These are phyloP conservation scores for Neonectria sp. DNA, from an alignment of 2,329 filamentous ascomycete genomes.

Conservation along the genomic window DNA sequence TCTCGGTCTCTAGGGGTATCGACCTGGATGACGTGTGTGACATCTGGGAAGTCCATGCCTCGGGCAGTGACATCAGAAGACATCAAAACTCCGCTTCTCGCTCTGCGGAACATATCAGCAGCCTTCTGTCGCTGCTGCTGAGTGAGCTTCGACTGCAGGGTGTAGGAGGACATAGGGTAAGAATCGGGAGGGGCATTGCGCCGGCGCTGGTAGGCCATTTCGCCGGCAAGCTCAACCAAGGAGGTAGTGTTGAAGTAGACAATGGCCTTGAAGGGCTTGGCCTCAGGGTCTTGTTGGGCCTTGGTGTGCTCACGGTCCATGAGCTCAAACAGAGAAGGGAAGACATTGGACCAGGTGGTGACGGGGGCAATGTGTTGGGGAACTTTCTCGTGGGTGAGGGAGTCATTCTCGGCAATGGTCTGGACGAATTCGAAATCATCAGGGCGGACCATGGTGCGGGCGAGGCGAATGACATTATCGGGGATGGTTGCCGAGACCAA, in stretches of 20 bases:
- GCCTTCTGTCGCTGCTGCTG: constrained; percentile 79
- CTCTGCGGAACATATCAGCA: constrained; percentile 79
- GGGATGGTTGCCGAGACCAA: constrained; percentile 97
- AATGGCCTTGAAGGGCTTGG: constrained; percentile 91
- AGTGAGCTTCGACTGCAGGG: constrained; percentile 83
- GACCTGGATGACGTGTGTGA: constrained; percentile 85
- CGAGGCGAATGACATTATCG: constrained; percentile 83
- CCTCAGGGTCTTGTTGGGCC: constrained; percentile 55
- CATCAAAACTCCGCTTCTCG: constrained; percentile 76
- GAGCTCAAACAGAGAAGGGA: constrained; percentile 85
- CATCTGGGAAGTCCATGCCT: constrained; percentile 87
- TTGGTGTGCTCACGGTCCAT: constrained; percentile 71
- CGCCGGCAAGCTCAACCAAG: constrained; percentile 76
- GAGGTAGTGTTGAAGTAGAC: constrained; percentile 89
- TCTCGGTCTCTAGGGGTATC: constrained; percentile 76
- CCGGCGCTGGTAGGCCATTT: constrained; percentile 62
- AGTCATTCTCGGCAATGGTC: constrained; percentile 87
- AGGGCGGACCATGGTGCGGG: constrained; percentile 82
- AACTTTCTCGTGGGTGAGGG: constrained; percentile 86
- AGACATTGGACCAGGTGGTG: constrained; percentile 79
- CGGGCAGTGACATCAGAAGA: constrained; percentile 86
- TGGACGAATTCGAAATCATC: constrained; percentile 89
- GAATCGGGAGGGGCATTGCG: constrained; percentile 55
- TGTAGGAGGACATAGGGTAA: constrained; percentile 57
- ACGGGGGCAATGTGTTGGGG: constrained; percentile 83